These are phyloP conservation scores for Viridothelium virens DNA, from an alignment of 495 filamentous ascomycete species.

Conservation along the genomic window DNA sequence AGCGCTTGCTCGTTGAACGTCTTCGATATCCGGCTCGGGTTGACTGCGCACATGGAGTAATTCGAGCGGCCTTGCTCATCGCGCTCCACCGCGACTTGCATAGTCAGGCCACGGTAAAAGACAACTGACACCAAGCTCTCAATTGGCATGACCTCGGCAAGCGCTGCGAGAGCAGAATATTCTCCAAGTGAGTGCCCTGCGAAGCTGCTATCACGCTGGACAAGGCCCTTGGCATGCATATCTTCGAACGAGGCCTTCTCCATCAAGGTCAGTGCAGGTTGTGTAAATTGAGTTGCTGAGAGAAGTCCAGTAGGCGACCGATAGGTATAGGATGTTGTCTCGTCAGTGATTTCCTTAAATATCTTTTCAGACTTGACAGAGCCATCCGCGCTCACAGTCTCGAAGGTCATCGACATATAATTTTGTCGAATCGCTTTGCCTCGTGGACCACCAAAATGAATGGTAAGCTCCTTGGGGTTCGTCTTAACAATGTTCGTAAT, in stretches of 20 bases:
- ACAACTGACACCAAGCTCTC: constrained; percentile 96
- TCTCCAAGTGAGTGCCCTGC: constrained; percentile 97
- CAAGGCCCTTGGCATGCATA: constrained; percentile 93
- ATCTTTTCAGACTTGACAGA: constrained; percentile 96
- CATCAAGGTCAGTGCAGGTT: constrained; percentile 95
- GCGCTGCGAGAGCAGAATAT: constrained; percentile 91
- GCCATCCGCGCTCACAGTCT: constrained; percentile 85
- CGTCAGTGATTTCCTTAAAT: constrained; percentile 93
- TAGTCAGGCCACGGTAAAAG: constrained; percentile 97
- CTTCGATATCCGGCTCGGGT: constrained; percentile 92
- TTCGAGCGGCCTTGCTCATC: constrained; percentile 87
- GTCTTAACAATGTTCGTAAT: constrained; percentile 99
- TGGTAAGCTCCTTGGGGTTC: constrained; percentile 97
- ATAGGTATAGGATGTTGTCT: constrained; percentile 91
- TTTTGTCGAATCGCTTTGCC: constrained; percentile 96
- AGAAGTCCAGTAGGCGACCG: constrained; percentile 90
- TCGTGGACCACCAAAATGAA: constrained; percentile 93
- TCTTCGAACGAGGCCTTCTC: constrained; percentile 99
- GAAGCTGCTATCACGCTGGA: constrained; percentile 92
- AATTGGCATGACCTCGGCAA: constrained; percentile 98
- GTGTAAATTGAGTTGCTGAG: constrained; percentile 97
- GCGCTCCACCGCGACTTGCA: constrained; percentile 98
- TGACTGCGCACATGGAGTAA: constrained; percentile 98
- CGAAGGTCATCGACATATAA: constrained; percentile 99
- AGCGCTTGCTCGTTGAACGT: constrained; percentile 96